Percentiles rank a stretch among this genome's conserved stretches.
These are phyloP conservation scores for Dianthus caryophyllus DNA, from an alignment of 148 eudicot species.

Conservation along the genomic window DNA sequence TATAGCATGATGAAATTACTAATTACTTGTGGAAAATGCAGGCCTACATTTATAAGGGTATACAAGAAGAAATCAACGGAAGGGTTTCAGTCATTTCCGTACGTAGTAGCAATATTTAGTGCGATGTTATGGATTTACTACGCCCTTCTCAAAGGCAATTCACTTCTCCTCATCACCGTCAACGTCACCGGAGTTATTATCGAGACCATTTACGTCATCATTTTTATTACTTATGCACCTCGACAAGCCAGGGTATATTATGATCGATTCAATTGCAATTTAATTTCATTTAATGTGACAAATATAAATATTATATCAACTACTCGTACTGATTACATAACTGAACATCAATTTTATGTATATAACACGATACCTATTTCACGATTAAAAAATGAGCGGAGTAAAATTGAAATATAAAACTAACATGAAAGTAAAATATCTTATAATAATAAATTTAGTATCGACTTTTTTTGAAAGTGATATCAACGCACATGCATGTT, in stretches of 20 bases:
- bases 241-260: conserved; percentile 42
- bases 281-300: no score
- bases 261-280: no score
- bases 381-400: no score
- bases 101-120: conserved; percentile 67
- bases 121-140: conserved; percentile 84
- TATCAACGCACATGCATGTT: no score
- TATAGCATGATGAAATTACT: not conserved
- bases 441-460: no score
- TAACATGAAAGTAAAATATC: no score
- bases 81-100: conserved; percentile 80
- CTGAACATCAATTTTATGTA: no score
- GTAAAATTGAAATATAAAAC: no score
- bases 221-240: conserved; percentile 64
- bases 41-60: conserved; percentile 70
- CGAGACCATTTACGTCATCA: conserved; percentile 53
- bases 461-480: no score
- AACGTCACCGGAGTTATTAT: conserved; percentile 60
- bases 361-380: no score
- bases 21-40: conserved; percentile 17
- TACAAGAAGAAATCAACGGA: conserved; percentile 82
- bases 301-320: no score
- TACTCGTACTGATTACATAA: no score
- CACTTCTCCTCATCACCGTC: conserved; percentile 60
- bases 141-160: conserved; percentile 55